Evolutionary conservation across 2,329 filamentous ascomycete genomes (phyloP).

Genomic region (Colletotrichum tropicale): DNA sequence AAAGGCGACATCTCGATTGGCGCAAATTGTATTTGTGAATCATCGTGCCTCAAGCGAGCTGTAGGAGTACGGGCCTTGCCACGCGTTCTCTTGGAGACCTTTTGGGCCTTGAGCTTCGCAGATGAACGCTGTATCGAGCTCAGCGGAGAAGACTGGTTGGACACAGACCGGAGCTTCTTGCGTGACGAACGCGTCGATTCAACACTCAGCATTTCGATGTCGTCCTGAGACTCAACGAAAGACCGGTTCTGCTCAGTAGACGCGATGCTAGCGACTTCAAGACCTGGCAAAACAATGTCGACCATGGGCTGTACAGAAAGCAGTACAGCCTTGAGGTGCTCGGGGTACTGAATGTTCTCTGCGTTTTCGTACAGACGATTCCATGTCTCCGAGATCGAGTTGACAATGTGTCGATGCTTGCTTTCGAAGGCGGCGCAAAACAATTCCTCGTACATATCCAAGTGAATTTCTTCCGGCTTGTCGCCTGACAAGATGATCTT

Average conservation of each 20-base stretch:
- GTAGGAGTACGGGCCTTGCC: slow-evolving; percentile 30
- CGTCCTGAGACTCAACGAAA: slow-evolving; percentile 56
- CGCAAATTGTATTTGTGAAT: slow-evolving; percentile 83
- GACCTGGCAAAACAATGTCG: slow-evolving; percentile 50
- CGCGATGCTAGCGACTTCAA: slow-evolving; percentile 41
- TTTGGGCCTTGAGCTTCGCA: slow-evolving; percentile 25
- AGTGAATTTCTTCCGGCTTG: slow-evolving; percentile 45
- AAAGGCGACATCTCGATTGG: slow-evolving; percentile 66
- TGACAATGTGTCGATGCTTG: slow-evolving; percentile 61
- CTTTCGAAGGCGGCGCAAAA: slow-evolving; percentile 62
- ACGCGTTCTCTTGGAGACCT: slow-evolving; percentile 23
- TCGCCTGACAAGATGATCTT: slow-evolving; percentile 37
- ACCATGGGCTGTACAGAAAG: slow-evolving; percentile 61
- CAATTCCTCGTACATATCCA: slow-evolving; percentile 58
- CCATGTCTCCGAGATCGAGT: slow-evolving; percentile 62
- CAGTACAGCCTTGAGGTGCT: slow-evolving; percentile 66
- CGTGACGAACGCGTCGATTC: slow-evolving; percentile 27
- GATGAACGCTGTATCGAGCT: slow-evolving; percentile 35
- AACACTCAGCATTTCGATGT: slow-evolving; percentile 30
- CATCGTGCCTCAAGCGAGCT: slow-evolving; percentile 72
- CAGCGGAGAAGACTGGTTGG: slow-evolving; percentile 31
- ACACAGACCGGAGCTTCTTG: slow-evolving; percentile 24
- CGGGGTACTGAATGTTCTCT: slow-evolving; percentile 66
- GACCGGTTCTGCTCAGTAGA: slow-evolving; percentile 41
- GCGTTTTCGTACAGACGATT: slow-evolving; percentile 70